Conservation (phyloP, 352 stramenopile genomes). For the Thraustotheca clavata region DNA sequence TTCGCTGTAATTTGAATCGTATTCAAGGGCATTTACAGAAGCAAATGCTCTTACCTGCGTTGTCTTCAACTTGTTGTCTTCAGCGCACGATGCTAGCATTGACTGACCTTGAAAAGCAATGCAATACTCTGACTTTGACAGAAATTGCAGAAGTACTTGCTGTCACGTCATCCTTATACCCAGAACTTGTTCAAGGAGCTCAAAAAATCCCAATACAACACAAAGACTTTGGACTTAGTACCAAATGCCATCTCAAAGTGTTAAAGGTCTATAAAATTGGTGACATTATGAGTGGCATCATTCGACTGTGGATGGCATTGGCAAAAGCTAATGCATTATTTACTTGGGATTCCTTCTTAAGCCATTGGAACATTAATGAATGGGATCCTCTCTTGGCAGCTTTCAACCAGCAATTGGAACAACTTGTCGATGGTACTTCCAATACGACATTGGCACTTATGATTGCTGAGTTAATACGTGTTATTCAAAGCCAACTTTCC, state of each 20-base stretch:
- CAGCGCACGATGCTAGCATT: background rate
- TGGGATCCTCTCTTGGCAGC: slow-evolving; percentile 7
- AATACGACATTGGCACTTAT: background rate
- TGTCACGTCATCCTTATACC: background rate
- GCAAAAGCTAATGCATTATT: background rate
- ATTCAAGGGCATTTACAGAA: background rate
- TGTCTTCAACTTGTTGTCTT: background rate
- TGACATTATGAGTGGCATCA: background rate
- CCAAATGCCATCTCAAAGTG: background rate
- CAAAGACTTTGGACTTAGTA: background rate
- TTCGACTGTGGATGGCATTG: background rate
- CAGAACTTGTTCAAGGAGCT: background rate
- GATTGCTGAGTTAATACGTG: background rate
- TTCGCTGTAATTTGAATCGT: background rate
- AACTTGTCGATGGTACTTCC: background rate
- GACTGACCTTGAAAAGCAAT: background rate
- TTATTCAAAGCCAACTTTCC: background rate
- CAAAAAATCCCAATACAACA: background rate
- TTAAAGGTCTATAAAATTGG: background rate
- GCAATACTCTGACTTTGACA: background rate
- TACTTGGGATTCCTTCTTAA: background rate
- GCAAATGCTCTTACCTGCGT: background rate
- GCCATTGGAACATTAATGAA: background rate
- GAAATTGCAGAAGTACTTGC: background rate
- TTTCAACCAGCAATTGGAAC: background rate